Evolutionary conservation across 1,284 basidiomycete species (phyloP).

Genomic region (Cutaneotrichosporon spelunceum): DNA sequence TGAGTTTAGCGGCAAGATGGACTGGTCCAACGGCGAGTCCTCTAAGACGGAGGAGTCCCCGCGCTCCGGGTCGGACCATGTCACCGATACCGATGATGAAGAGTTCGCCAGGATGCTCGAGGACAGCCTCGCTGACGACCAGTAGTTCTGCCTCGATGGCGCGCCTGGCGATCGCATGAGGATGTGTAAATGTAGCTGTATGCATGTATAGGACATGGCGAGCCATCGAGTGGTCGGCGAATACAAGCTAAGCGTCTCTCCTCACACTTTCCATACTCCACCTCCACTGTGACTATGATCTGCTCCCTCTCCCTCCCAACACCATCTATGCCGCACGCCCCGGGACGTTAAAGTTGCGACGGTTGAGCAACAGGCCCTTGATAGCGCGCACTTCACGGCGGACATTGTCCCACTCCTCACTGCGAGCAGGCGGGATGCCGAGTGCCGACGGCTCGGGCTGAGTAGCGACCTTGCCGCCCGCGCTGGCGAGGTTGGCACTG

Average conservation of each 20-base stretch:
- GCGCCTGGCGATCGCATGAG: constrained; percentile 4
- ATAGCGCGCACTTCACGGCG: constrained; percentile 49
- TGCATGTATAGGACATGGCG: not conserved
- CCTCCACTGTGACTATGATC: not conserved
- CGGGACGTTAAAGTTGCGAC: constrained; percentile 35
- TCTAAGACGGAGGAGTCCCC: constrained; percentile 9
- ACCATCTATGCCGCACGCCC: not conserved
- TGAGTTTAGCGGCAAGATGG: constrained; percentile 12
- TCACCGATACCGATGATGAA: constrained; percentile 32
- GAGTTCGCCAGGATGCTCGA: constrained; percentile 40
- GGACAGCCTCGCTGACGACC: constrained; percentile 12
- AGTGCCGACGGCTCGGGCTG: constrained; percentile 8
- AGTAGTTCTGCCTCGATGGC: constrained; percentile 5
- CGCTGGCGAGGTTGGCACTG: constrained; percentile 33
- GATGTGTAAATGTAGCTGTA: not conserved
- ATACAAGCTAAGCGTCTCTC: not conserved
- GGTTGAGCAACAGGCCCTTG: constrained; percentile 49
- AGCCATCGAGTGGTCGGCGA: not conserved
- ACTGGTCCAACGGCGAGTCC: not conserved
- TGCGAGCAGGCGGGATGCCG: constrained; percentile 22
- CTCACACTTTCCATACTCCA: not conserved
- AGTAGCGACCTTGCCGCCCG: constrained; percentile 18
- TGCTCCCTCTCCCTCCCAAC: not conserved
- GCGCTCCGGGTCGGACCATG: constrained; percentile 12
- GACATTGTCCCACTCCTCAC: constrained; percentile 48